phyloP scores from a whole-genome alignment of 306 rosid genomes.

The Rosa chinensis region DNA sequence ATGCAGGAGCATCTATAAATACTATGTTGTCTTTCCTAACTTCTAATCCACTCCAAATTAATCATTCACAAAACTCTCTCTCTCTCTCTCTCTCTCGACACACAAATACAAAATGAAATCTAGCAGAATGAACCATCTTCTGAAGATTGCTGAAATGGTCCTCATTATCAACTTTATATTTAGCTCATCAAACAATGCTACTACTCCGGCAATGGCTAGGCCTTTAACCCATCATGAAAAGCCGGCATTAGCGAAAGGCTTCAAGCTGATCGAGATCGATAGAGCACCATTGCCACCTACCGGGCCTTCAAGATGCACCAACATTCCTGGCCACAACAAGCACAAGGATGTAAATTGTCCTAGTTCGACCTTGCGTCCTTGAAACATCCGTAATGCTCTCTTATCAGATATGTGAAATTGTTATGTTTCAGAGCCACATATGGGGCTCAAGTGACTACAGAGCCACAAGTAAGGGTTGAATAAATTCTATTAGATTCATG shows the following conservation, averaged over 20 bases:
- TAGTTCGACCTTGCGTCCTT: background rate
- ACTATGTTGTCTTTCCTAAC: background rate
- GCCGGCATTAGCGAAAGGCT: background rate
- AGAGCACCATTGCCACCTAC: background rate
- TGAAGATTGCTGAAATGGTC: conserved; percentile 1
- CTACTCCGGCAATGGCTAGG: background rate
- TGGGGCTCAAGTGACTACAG: background rate
- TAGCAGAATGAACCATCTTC: background rate
- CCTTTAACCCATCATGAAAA: background rate
- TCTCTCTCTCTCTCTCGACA: background rate
- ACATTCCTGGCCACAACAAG: conserved; percentile 2
- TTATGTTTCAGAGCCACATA: background rate
- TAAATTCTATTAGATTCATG: too few relatives aligned
- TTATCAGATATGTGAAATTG: background rate
- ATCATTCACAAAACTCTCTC: background rate
- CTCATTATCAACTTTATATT: background rate
- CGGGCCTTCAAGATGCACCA: conserved; percentile 10
- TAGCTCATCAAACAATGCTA: background rate
- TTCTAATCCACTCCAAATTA: background rate
- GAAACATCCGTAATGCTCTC: background rate
- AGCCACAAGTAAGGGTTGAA: background rate
- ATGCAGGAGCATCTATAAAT: background rate
- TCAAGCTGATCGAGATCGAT: background rate
- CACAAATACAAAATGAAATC: background rate
- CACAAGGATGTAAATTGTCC: background rate